A percentile compares a stretch with the other conserved stretches of the same genome.
Conservation (phyloP, 768 basidiomycete genomes). For the Suillus subalutaceus region DNA sequence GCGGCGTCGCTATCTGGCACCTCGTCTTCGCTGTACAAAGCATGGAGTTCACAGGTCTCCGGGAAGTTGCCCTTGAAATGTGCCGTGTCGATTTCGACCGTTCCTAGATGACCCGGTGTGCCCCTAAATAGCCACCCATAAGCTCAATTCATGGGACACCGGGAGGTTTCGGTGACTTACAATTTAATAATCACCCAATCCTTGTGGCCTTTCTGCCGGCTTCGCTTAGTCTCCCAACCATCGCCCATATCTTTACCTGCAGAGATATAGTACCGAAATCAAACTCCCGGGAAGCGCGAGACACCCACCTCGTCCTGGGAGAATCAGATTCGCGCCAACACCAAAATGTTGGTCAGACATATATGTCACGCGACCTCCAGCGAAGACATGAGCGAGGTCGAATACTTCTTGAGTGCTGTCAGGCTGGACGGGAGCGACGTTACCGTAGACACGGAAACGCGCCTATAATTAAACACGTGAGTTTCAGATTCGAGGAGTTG, state of each 20-base stretch:
- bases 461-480: conserved; percentile 56
- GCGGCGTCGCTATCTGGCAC: conserved; percentile 41
- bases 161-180: conserved; percentile 46
- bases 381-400: conserved; percentile 90
- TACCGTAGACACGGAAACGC: conserved; percentile 89
- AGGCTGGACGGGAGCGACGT: conserved; percentile 69
- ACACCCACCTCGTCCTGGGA: conserved; percentile 78
- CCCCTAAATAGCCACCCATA: conserved; percentile 50
- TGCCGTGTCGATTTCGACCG: conserved; percentile 88
- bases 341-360: conserved; percentile 97
- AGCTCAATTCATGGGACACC: background rate
- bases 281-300: background rate
- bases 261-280: conserved; percentile 2
- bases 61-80: conserved; percentile 98
- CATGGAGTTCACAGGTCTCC: conserved; percentile 82
- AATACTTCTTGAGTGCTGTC: conserved; percentile 50
- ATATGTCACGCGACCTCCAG: conserved; percentile 82
- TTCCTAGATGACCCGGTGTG: conserved; percentile 68
- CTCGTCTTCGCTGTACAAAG: conserved; percentile 37
- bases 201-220: conserved; percentile 74
- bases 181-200: conserved; percentile 93
- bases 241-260: conserved; percentile 90
- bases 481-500: background rate
- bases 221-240: conserved; percentile 98
- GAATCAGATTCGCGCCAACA: conserved; percentile 84